Evolutionary conservation across 805 yeast genomes (phyloP).

Genomic region (Kodamaea kaohsiungensis): DNA sequence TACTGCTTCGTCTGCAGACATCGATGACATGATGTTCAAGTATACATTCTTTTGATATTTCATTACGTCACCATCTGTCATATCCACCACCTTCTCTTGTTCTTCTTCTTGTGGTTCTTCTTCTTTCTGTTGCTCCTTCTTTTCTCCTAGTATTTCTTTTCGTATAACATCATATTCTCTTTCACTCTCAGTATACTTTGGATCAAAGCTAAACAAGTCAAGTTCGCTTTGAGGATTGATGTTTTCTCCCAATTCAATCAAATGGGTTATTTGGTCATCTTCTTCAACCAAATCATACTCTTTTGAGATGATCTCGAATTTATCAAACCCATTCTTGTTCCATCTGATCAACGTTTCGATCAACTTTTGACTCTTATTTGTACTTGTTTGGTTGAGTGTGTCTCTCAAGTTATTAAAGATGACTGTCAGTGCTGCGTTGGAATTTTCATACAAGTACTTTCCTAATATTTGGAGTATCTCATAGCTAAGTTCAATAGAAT

Average conservation of each 20-base stretch:
- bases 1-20: constrained; percentile 91
- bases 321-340: constrained; percentile 29
- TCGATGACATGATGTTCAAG: constrained; percentile 80
- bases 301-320: constrained; percentile 39
- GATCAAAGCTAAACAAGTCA: constrained; percentile 54
- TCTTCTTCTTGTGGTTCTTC: constrained; percentile 15
- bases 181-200: constrained; percentile 52
- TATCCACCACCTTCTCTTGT: constrained; percentile 41
- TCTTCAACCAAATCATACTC: constrained; percentile 64
- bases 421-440: constrained; percentile 46
- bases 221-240: constrained; percentile 46
- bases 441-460: constrained; percentile 41
- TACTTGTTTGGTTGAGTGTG: neutral
- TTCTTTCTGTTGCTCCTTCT: constrained; percentile 23
- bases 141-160: constrained; percentile 48
- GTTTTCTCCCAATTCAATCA: constrained; percentile 53
- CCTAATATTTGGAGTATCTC: constrained; percentile 57
- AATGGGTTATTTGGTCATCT: constrained; percentile 60
- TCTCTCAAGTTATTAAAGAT: constrained; percentile 60
- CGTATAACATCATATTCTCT: constrained; percentile 43
- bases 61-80: constrained; percentile 64
- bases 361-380: constrained; percentile 4
- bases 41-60: constrained; percentile 77
- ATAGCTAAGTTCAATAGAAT: constrained; percentile 56
- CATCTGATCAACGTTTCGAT: constrained; percentile 5